Base-by-base conservation (phyloP, 1,284 basidiomycete species). In the Exsudoporus floridanus region DNA sequence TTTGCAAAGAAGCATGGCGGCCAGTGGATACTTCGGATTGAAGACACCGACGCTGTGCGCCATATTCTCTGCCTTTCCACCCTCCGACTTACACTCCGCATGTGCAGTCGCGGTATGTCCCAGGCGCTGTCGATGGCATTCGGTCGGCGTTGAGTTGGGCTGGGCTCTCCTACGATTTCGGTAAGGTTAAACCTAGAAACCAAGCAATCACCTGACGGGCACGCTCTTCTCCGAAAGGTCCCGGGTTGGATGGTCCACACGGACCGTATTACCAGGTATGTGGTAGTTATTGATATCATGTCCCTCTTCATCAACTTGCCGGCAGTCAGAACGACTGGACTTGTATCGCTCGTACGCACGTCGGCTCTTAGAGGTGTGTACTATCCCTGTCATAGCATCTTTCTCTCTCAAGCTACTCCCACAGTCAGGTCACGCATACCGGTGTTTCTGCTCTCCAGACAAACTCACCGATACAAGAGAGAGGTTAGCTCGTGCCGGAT, bases 81-180 rank as follows among this genome's bases (percentile, higher is more conserved):
- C 2, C 25, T 39, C 16, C 7, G 4, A 16, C 55, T 61, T 12
- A 66, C 46, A 5, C 10, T 39, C 4, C n/a, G 4, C 7, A 2
- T n/a, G 9, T 42, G 6, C 56, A 96, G 93, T 79, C 83, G 1
- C 78, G 94, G 43, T 79, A 83, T 52, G 92, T 97, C 0, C 82
- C 85, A 5, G 93, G 90, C 3, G 87, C 94, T 1, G 84, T 94
- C 1, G 89, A 96, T 25, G 84, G 86, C 3, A 86, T 98, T 46
- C 75, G 85, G 53, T 76, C 78, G 16, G 86, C 88, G 1, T 74
- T 99, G 44, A 80, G 84, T 28, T 99, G 97, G 97, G 91, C 94
- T n/a, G 92, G 94, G 4, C 72, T 99, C 27, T 79, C 92, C 6
- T 97, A 92, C 68, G 94, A 98, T 69, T 91, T 90, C 74, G 96